A percentile compares a stretch with the other conserved stretches of the same genome.
phyloP scores from a whole-genome alignment of 2,329 filamentous ascomycete genomes.

The Neofusicoccum parvum region DNA sequence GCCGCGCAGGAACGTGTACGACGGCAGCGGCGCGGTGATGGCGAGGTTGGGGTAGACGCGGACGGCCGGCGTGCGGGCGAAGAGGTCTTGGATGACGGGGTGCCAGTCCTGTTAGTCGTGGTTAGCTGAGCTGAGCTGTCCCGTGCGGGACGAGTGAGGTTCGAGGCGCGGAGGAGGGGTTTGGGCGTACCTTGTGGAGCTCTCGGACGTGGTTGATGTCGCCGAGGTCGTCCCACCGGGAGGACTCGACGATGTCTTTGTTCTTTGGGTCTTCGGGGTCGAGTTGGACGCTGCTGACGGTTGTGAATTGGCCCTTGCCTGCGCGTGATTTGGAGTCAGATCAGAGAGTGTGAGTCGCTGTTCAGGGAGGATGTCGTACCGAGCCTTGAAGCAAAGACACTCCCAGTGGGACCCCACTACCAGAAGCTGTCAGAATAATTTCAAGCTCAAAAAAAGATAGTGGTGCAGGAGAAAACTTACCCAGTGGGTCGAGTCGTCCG shows the following conservation, averaged over 20 bases:
- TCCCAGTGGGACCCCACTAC: conserved; percentile 34
- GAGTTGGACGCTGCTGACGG: conserved; percentile 31
- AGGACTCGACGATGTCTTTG: conserved; percentile 26
- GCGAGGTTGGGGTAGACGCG: conserved; percentile 41
- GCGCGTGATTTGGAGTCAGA: conserved; percentile 21
- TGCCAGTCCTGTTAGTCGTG: conserved; percentile 34
- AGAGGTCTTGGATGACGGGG: conserved; percentile 37
- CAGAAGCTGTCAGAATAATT: background rate
- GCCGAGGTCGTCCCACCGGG: conserved; percentile 33
- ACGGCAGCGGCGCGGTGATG: conserved; percentile 29
- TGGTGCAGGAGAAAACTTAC: background rate
- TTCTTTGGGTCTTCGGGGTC: conserved; percentile 32
- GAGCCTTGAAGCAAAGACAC: conserved; percentile 36
- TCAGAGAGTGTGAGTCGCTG: background rate
- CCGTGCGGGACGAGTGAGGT: background rate
- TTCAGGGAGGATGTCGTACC: conserved; percentile 24
- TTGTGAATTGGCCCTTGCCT: conserved; percentile 27
- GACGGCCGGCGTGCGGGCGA: conserved; percentile 35
- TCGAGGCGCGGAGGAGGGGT: no score
- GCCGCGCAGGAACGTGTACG: conserved; percentile 32
- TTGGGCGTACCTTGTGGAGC: conserved; percentile 25
- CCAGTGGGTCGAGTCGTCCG: conserved; percentile 40
- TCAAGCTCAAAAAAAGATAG: no score
- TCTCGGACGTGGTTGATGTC: conserved; percentile 32
- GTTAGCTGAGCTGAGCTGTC: background rate